Conservation (phyloP, 306 rosid genomes). For the Cajanus cajan region DNA sequence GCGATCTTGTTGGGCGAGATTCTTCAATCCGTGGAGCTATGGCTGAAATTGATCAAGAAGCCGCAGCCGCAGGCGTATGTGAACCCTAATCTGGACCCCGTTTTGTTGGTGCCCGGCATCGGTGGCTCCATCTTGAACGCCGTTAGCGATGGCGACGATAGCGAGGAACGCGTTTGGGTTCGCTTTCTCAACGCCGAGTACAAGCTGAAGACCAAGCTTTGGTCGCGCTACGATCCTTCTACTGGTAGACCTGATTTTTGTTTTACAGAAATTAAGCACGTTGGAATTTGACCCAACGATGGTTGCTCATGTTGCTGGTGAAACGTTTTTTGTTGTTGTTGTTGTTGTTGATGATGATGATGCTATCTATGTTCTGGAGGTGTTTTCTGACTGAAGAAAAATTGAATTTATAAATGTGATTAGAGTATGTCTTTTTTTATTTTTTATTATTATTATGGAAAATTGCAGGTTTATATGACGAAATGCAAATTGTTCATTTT, state of each 20-base stretch:
- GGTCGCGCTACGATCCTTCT: conserved; percentile 88
- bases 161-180: conserved; percentile 87
- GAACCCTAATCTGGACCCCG: conserved; percentile 86
- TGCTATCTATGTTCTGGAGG: background rate
- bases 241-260: conserved; percentile 51
- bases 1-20: conserved; percentile 67
- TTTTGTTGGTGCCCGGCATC: conserved; percentile 80
- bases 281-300: background rate
- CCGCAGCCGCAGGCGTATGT: conserved; percentile 58
- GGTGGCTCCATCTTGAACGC: conserved; percentile 85
- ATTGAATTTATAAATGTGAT: background rate
- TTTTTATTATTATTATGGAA: background rate
- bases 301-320: background rate
- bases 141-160: conserved; percentile 47
- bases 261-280: background rate
- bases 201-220: conserved; percentile 74
- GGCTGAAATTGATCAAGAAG: conserved; percentile 64
- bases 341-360: background rate
- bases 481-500: background rate
- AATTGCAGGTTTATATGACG: background rate
- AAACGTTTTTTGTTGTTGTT: too few relatives aligned
- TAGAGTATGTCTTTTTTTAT: background rate
- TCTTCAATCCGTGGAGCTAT: conserved; percentile 66
- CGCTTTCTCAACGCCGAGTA: conserved; percentile 73
- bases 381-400: background rate